These are phyloP conservation scores for Aspergillus ruber DNA, from an alignment of 2,329 filamentous ascomycete species.

Conservation along the genomic window DNA sequence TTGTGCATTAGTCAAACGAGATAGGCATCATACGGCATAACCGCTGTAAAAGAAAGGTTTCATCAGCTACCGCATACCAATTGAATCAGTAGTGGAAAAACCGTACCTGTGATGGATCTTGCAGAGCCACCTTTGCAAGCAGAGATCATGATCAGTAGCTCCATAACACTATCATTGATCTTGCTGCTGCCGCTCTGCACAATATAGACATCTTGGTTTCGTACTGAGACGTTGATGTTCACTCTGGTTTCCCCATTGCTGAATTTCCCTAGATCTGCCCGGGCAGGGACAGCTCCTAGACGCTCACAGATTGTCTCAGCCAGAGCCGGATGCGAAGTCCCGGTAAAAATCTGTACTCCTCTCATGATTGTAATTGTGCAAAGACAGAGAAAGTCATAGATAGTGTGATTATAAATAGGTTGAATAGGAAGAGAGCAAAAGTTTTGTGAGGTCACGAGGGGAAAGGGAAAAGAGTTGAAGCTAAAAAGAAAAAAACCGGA, in stretches of 20 bases:
- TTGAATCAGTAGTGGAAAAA: constrained; percentile 5
- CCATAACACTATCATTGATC: constrained; percentile 99
- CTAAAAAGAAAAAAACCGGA: constrained; percentile 1
- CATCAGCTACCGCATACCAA: constrained; percentile 11
- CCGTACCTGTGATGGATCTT: constrained; percentile 87
- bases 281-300: constrained; percentile 54
- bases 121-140: constrained; percentile 97
- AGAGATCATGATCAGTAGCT: constrained; percentile 97
- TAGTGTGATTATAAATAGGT: constrained; percentile 11
- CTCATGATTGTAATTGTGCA: constrained; percentile 45
- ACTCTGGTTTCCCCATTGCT: constrained; percentile 66
- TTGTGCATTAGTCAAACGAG: constrained; percentile 20
- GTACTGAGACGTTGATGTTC: constrained; percentile 64
- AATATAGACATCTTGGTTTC: constrained; percentile 98
- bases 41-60: constrained; percentile 25
- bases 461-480: constrained; percentile 9
- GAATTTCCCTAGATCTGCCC: constrained; percentile 59
- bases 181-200: constrained; percentile 92
- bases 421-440: constrained; percentile 6
- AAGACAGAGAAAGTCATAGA: background rate
- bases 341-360: constrained; percentile 61
- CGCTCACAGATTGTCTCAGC: constrained; percentile 62
- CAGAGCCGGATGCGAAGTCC: constrained; percentile 58
- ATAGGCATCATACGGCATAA: constrained; percentile 41
- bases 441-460: constrained; percentile 8